phyloP scores from a whole-genome alignment of 192 early-diverging fungal genomes.

The Spizellomyces punctatus region DNA sequence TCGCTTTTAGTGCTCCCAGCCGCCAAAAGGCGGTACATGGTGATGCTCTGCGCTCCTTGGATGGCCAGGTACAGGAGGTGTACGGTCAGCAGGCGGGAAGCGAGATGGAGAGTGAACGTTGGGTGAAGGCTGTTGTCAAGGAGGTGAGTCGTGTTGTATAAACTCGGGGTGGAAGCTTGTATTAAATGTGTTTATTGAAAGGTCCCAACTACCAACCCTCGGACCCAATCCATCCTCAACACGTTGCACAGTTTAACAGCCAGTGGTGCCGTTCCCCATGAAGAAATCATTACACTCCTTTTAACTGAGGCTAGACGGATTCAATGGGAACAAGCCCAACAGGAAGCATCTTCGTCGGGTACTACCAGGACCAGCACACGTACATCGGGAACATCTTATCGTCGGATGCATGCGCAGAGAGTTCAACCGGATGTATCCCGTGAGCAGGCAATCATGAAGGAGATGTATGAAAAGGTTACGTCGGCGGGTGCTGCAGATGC shows the following conservation, averaged over 20 bases:
- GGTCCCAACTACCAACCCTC: neutral
- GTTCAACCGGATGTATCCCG: neutral
- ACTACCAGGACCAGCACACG: neutral
- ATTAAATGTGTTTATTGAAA: no score
- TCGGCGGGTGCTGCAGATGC: slow-evolving; percentile 24
- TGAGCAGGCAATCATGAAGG: slow-evolving; percentile 11
- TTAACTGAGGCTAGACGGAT: slow-evolving; percentile 16
- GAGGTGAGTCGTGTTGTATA: no score
- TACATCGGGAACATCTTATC: neutral
- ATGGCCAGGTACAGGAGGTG: no score
- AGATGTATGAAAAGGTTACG: slow-evolving; percentile 20
- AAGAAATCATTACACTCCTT: slow-evolving; percentile 21
- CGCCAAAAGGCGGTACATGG: no score
- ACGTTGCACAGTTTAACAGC: neutral
- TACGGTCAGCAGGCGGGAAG: no score
- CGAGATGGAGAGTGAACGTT: no score
- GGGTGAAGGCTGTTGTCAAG: no score
- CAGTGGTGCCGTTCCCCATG: slow-evolving; percentile 8
- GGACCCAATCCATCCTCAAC: neutral
- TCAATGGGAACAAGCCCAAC: slow-evolving; percentile 16
- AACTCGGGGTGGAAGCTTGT: no score
- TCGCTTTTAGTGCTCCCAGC: no score
- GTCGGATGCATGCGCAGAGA: neutral
- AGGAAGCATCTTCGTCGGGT: neutral
- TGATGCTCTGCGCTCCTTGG: no score